Evolutionary conservation across 768 basidiomycete species (phyloP), one percentile per base, ranked within the genome.

Genomic region (Termitomyces sp.): DNA sequence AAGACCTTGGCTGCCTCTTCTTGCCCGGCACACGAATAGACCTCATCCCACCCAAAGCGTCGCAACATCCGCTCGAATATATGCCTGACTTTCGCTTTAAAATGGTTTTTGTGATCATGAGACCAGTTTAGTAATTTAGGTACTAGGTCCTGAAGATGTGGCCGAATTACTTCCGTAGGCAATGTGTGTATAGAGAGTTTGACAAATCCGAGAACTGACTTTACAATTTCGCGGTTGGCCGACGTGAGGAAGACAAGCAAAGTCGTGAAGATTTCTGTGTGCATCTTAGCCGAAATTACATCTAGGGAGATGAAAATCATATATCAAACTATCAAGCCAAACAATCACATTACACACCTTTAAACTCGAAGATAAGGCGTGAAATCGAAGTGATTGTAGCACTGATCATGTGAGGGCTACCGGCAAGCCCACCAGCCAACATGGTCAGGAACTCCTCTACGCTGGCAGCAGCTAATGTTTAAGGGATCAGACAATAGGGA

Each of bases 51-150:
- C 0, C 86, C 88, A 66, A 97, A 97, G 60, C 94, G 82, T 60
- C 96, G 78, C 62, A 98, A 81, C 83, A 98, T 87, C 47, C 96
- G 85, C 76, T 98, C 96, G 65, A 98, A 95, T 62, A 98, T 94
- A 70, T 98, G 95, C 44, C 93, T 86, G 24, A 97, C 94, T 76
- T 98, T 98, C 50, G 82, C 78, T 71, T 98, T 98, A 85, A 99
- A 98, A 68, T 98, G 97, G 66, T 98, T 98, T 70, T 96, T 96
- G 74, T 98, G 96, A 67, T 98, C 95, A 67, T 97, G 94, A 5
- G 93, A 92, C 94, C 97, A 96, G 46, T 79, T 79, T 34, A 98
- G 76, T 13, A 99, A 79, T 0, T 87, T 89, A 0, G 93, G 91
- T 0, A 98, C 91, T 24, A 98, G 78, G 24, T 77, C 77, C 26